Conservation (phyloP, 148 eudicot species). For the Rhododendron ferrugineum region DNA sequence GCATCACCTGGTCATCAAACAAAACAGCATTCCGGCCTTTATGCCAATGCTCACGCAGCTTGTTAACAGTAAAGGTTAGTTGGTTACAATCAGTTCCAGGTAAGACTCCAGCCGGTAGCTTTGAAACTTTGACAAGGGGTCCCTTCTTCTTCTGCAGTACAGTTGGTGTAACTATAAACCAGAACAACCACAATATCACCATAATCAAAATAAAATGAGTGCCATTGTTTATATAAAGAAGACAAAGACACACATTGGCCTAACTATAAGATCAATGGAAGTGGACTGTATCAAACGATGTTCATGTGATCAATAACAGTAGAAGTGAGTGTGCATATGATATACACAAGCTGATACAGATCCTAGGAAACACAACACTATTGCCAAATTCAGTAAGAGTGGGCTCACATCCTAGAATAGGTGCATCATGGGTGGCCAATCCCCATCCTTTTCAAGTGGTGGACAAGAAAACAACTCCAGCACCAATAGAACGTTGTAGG, state of each 20-base stretch:
- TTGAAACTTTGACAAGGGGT: slow-evolving; percentile 27
- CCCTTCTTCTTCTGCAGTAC: slow-evolving; percentile 25
- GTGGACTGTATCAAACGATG: background rate
- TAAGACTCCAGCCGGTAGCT: slow-evolving; percentile 27
- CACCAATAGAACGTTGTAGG: background rate
- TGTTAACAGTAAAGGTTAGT: slow-evolving; percentile 31
- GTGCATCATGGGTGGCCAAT: background rate
- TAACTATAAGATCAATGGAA: background rate
- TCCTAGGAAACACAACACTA: background rate
- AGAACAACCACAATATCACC: background rate
- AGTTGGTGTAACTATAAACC: background rate
- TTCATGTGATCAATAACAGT: background rate
- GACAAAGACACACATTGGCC: background rate
- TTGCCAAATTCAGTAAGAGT: background rate
- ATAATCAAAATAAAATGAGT: background rate
- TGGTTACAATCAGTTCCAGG: slow-evolving; percentile 28
- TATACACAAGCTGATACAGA: background rate
- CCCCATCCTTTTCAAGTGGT: background rate
- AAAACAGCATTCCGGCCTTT: slow-evolving; percentile 56
- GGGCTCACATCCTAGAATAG: background rate
- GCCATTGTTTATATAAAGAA: background rate
- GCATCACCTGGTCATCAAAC: slow-evolving; percentile 62
- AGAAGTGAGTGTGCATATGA: background rate
- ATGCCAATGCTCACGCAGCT: slow-evolving; percentile 51
- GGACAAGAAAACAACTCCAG: slow-evolving; percentile 1